Evolutionary conservation across 345 rosid genomes (phyloP).

Genomic region (Melastoma malabathricum): DNA sequence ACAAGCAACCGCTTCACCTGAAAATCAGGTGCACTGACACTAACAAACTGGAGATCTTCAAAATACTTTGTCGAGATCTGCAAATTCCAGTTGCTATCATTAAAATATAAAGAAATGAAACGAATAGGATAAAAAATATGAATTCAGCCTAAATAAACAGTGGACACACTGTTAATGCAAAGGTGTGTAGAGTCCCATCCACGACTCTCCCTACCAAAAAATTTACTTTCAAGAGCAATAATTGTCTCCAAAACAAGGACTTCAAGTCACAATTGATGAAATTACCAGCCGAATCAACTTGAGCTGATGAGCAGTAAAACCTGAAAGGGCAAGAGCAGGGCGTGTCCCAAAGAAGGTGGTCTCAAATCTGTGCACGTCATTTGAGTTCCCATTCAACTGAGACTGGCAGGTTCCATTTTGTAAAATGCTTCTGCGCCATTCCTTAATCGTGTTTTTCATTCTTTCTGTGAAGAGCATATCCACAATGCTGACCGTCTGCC

Average conservation of each 20-base stretch:
- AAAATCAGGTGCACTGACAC: constrained; percentile 20
- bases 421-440: constrained; percentile 54
- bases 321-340: constrained; percentile 56
- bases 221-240: not conserved
- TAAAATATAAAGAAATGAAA: too few relatives aligned
- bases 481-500: constrained; percentile 27
- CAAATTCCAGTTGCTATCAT: constrained; percentile 5
- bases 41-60: constrained; percentile 52
- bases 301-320: constrained; percentile 74
- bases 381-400: constrained; percentile 9
- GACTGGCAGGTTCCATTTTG: constrained; percentile 15
- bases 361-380: constrained; percentile 26
- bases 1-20: constrained; percentile 38
- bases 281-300: constrained; percentile 58
- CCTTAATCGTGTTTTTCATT: constrained; percentile 50
- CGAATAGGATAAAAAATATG: too few relatives aligned
- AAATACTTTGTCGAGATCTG: constrained; percentile 63
- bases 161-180: too few relatives aligned
- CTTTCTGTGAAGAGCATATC: constrained; percentile 73
- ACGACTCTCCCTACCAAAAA: not conserved
- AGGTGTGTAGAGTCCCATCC: too few relatives aligned
- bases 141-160: too few relatives aligned
- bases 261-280: not conserved
- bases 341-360: constrained; percentile 58
- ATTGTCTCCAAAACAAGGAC: not conserved